Evolutionary conservation across 306 rosid genomes (phyloP), one percentile per base, ranked within the genome.

Genomic region (Acacia melanoxylon): DNA sequence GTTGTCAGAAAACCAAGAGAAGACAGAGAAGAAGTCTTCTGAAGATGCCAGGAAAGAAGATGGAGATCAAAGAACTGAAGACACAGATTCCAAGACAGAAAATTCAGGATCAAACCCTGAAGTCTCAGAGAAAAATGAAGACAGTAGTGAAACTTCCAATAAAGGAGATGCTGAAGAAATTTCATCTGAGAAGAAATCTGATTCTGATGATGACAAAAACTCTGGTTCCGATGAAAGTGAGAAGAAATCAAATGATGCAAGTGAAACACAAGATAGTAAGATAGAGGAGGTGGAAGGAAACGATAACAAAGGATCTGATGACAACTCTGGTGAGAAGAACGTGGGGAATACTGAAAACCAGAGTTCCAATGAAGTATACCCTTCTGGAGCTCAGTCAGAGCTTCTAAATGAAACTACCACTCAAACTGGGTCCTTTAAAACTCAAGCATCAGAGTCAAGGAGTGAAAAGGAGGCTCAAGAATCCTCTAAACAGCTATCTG

Each of bases 361-460:
- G 83, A 84, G 82, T 85, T 85, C 91, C 72, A 80, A 73, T 19
- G 98, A 93, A 87, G 98, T 87, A 49, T 91, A 71, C 88, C 99
- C 99, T 62, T 95, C 99, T 8, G 92, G 95, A 66, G 98, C 93
- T 74, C 98, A 91, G 87, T 89, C 96, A 4, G 99, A 95, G 85
- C 93, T 95, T 86, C 82, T 83, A 84, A 92, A 86, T 37, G 99
- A 93, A 89, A 93, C 79, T 77, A 59, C 91, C 46, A 77, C 91
- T 54, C 89, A 89, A 84, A 85, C 86, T 61, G 91, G 96, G 40
- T 83, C 97, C 65, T 95, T 89, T 88, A 68, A 89, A 72, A 95
- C 97, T 82, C 99, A 95, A 79, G 93, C 93, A 2, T 59, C 93
- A 16, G 99, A 93, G 84, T 95, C 99, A 78, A 95, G 92, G 88